Evolutionary conservation across 2,329 filamentous ascomycete species (phyloP), one percentile per base, ranked within the genome.

Genomic region (Exophiala sp.): DNA sequence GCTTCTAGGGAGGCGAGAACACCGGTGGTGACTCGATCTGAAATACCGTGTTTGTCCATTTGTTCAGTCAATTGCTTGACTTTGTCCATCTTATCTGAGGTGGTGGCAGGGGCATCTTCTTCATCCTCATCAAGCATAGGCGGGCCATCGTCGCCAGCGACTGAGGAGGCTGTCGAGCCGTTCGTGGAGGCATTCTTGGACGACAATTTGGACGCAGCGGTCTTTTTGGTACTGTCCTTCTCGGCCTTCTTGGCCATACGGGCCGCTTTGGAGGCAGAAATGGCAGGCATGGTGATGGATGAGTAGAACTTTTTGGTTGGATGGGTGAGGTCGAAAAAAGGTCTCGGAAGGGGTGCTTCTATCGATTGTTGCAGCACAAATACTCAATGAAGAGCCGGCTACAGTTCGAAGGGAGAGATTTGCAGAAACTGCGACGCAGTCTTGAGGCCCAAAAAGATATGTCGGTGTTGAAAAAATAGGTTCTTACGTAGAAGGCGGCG

Each of bases 21-120:
- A 83, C 94, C 94, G 57, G 94, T 99, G 58, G 95, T 99, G 72
- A 99, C 94, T 73, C 94, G 88, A 75, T 99, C 94, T 11, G 94
- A 97, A 62, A 99, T 81, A 68, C 94, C 94, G 71, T 95, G 84
- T 77, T 95, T 89, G 77, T 99, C 94, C 82, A 96, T 88, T 78
- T 99, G 95, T 50, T 91, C 81, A 41, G 88, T 86, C 63, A 99
- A 82, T 71, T 91, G 91, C 78, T 91, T 88, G 62, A 96, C 86
- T 69, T 87, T 87, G 63, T 87, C 85, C 72, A 86, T 75, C 78
- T 92, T 89, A 65, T 85, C 83, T 65, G 79, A 81, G 56, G 84
- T 79, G 63, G 85, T 89, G 56, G 86, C 87, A 61, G 86, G 82
- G 65, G 82, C 80, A 40, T 76, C 72, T 52, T 77, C 72, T 68